A percentile compares a stretch with the other conserved stretches of the same genome.
Evolutionary conservation across 768 basidiomycete species (phyloP).

Genomic region (Kwoniella sp.): DNA sequence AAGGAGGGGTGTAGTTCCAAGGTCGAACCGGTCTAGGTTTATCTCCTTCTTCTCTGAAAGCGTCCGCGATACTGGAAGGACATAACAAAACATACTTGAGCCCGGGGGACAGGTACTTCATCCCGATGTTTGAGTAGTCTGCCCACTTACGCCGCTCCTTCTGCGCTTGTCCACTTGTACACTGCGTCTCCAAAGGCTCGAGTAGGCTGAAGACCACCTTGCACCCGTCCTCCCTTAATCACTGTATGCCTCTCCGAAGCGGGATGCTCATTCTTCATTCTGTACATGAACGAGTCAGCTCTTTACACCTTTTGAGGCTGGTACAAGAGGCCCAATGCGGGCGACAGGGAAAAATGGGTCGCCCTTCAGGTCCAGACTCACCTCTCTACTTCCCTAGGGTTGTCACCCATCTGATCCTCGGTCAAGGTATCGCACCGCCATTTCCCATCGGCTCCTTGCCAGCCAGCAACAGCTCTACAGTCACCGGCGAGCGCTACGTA

Average conservation of each 20-base stretch:
- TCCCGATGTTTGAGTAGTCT: not conserved
- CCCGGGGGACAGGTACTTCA: not conserved
- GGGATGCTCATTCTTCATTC: slow-evolving; percentile 52
- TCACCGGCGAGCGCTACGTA: slow-evolving; percentile 94
- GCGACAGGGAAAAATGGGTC: too few species aligned
- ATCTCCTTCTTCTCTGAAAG: slow-evolving; percentile 27
- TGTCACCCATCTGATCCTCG: slow-evolving; percentile 95
- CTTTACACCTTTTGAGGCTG: not conserved
- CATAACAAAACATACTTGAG: not conserved
- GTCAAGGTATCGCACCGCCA: slow-evolving; percentile 94
- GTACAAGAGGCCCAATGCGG: too few species aligned
- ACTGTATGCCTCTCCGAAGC: slow-evolving; percentile 45
- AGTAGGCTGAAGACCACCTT: slow-evolving; percentile 54
- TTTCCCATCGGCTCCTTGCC: slow-evolving; percentile 75
- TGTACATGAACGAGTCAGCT: slow-evolving; percentile 9
- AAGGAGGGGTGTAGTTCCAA: slow-evolving; percentile 46
- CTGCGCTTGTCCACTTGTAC: slow-evolving; percentile 53
- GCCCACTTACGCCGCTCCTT: slow-evolving; percentile 43
- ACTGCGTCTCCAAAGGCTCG: slow-evolving; percentile 55
- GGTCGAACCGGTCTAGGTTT: slow-evolving; percentile 32
- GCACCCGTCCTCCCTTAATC: slow-evolving; percentile 50
- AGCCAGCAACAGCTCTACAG: slow-evolving; percentile 90
- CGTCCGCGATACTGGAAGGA: slow-evolving; percentile 33
- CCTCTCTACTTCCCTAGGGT: slow-evolving; percentile 80
- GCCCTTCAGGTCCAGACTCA: slow-evolving; percentile 53